phyloP scores from a whole-genome alignment of 805 yeast species.

The Cyberlindnera amylophila region DNA sequence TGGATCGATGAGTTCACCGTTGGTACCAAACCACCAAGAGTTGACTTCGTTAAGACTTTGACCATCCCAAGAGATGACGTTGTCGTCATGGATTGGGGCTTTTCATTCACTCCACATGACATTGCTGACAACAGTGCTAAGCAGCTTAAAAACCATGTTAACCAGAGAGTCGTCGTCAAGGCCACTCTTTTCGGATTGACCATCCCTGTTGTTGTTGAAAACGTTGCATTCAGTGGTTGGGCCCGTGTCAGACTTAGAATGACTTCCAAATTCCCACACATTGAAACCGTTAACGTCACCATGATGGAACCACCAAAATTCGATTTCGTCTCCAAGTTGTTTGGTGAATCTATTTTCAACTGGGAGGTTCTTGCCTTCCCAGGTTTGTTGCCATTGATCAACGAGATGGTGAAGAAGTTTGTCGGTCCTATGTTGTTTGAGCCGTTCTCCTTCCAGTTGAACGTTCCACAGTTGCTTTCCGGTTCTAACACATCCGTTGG shows the following conservation, averaged over 20 bases:
- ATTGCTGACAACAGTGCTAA: constrained; percentile 78
- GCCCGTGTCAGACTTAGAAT: constrained; percentile 82
- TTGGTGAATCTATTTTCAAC: constrained; percentile 80
- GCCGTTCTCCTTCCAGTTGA: constrained; percentile 91
- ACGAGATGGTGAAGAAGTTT: constrained; percentile 80
- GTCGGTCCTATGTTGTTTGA: constrained; percentile 84
- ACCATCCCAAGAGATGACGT: constrained; percentile 88
- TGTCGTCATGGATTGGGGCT: constrained; percentile 97
- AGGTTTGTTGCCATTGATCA: constrained; percentile 77
- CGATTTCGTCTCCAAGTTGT: constrained; percentile 70
- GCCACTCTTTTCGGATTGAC: constrained; percentile 79
- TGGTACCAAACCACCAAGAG: constrained; percentile 94
- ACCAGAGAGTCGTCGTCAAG: constrained; percentile 75
- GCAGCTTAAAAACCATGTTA: constrained; percentile 79
- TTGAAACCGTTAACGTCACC: constrained; percentile 85
- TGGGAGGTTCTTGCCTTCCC: constrained; percentile 88
- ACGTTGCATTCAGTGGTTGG: constrained; percentile 70
- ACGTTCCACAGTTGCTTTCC: constrained; percentile 83
- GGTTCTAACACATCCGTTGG: constrained; percentile 90
- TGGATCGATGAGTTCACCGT: constrained; percentile 87
- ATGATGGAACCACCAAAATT: constrained; percentile 82
- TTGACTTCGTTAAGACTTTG: constrained; percentile 85
- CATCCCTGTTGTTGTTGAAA: constrained; percentile 75
- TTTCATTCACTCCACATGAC: constrained; percentile 90
- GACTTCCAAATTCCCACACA: constrained; percentile 89